phyloP scores from a whole-genome alignment of 305 asterid species.

The Fraxinus sp. region DNA sequence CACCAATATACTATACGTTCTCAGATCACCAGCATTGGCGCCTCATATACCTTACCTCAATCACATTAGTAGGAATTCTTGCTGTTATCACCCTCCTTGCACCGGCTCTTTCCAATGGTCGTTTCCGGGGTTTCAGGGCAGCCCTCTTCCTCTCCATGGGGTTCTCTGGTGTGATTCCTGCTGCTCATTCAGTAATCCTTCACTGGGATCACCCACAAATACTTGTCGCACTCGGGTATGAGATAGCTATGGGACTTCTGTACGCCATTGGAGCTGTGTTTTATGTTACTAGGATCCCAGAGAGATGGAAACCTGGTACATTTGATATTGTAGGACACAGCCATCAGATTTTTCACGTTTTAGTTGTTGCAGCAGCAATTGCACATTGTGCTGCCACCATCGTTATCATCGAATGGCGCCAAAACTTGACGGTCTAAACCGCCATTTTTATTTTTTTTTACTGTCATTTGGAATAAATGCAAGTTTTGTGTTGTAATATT shows the following conservation, averaged over 20 bases:
- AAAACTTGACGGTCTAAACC: conserved; percentile 33
- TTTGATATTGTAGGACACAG: conserved; percentile 68
- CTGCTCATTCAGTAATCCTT: conserved; percentile 62
- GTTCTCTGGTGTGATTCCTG: conserved; percentile 77
- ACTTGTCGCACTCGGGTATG: conserved; percentile 57
- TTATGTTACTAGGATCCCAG: conserved; percentile 59
- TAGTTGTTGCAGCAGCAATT: conserved; percentile 70
- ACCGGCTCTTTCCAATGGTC: conserved; percentile 52
- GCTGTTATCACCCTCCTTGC: conserved; percentile 62
- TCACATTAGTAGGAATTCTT: conserved; percentile 49
- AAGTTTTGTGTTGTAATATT: conserved; percentile 1
- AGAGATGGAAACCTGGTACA: conserved; percentile 62
- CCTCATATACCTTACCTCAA: conserved; percentile 55
- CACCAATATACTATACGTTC: conserved; percentile 75
- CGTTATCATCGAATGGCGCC: conserved; percentile 72
- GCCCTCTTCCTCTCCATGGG: conserved; percentile 75
- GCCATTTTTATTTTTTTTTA: not conserved
- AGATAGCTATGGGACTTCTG: conserved; percentile 59
- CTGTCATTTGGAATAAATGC: not conserved
- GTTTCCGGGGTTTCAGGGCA: conserved; percentile 63
- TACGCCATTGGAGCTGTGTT: conserved; percentile 55
- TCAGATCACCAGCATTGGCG: conserved; percentile 54
- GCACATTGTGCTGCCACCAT: conserved; percentile 67
- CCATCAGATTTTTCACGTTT: conserved; percentile 67
- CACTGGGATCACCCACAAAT: conserved; percentile 50